These are phyloP conservation scores for Suillus paluster DNA, from an alignment of 768 basidiomycete species.

Conservation along the genomic window DNA sequence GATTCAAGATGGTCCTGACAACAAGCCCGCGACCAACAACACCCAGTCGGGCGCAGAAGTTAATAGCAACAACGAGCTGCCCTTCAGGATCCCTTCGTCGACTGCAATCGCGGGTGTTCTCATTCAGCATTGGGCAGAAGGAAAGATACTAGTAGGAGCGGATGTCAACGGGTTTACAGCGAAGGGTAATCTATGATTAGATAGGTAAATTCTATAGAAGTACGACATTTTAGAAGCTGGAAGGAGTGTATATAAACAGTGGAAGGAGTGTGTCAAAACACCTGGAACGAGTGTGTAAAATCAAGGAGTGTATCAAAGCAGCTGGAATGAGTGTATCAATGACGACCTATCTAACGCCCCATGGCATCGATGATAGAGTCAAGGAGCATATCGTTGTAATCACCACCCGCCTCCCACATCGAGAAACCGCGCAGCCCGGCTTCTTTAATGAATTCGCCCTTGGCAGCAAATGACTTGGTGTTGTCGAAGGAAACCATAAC, in stretches of 20 bases:
- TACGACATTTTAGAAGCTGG: too few relatives aligned
- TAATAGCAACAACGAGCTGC: conserved; percentile 43
- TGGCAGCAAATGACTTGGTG: conserved; percentile 57
- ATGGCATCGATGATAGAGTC: conserved; percentile 49
- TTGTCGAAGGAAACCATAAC: conserved; percentile 72
- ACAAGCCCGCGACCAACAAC: conserved; percentile 15
- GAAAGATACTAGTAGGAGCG: conserved; percentile 41
- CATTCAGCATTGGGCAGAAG: conserved; percentile 80
- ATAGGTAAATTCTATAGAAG: conserved; percentile 8
- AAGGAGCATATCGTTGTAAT: conserved; percentile 61
- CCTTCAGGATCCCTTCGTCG: conserved; percentile 75
- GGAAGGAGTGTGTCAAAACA: conserved; percentile 64
- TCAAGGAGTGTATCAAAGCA: conserved; percentile 59
- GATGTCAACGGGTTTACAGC: not conserved
- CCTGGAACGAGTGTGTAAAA: too few relatives aligned
- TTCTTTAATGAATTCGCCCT: conserved; percentile 61
- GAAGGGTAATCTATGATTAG: conserved; percentile 12
- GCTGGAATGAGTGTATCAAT: conserved; percentile 60
- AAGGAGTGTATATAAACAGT: too few relatives aligned
- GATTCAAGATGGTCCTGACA: conserved; percentile 39
- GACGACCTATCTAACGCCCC: conserved; percentile 54
- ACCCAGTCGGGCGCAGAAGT: conserved; percentile 13
- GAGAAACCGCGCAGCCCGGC: conserved; percentile 65
- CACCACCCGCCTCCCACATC: conserved; percentile 75
- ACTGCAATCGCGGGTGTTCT: conserved; percentile 87